Conservation (phyloP, 495 filamentous ascomycete species). For the Daldinia caldariorum region DNA sequence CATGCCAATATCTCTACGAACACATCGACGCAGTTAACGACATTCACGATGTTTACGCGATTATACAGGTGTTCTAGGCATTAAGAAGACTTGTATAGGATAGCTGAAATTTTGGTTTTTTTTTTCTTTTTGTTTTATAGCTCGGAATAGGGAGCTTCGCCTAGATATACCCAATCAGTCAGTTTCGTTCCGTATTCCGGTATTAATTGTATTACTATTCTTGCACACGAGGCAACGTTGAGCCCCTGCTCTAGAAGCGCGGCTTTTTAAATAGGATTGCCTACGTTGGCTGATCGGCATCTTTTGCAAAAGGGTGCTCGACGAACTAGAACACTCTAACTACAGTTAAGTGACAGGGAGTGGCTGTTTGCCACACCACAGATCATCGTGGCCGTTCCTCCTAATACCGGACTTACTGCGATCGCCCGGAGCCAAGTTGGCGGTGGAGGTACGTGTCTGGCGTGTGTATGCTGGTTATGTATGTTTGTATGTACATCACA, state of each 20-base stretch:
- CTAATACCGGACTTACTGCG: conserved; percentile 41
- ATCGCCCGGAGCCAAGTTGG: conserved; percentile 36
- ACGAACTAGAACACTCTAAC: conserved; percentile 33
- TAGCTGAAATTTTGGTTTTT: conserved; percentile 16
- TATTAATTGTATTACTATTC: conserved; percentile 24
- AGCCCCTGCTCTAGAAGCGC: conserved; percentile 27
- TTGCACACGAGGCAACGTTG: conserved; percentile 13
- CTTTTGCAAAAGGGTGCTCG: conserved; percentile 28
- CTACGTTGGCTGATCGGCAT: conserved; percentile 32
- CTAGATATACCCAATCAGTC: conserved; percentile 40
- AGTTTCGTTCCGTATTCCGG: conserved; percentile 7
- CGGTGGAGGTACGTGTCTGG: conserved; percentile 24
- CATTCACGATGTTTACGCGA: conserved; percentile 40
- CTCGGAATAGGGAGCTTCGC: conserved; percentile 36
- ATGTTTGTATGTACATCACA: conserved; percentile 24
- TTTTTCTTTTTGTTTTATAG: background rate
- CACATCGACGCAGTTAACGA: conserved; percentile 21
- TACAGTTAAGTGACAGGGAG: conserved; percentile 24
- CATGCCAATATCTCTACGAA: conserved; percentile 15
- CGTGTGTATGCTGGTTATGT: background rate
- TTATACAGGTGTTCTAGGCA: conserved; percentile 36
- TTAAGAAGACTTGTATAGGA: conserved; percentile 21
- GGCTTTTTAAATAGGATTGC: conserved; percentile 28
- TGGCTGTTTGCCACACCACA: conserved; percentile 43
- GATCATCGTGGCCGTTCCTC: conserved; percentile 43